phyloP scores from a whole-genome alignment of 163 green algal species.

The Chlamydomonas reinhardtii region DNA sequence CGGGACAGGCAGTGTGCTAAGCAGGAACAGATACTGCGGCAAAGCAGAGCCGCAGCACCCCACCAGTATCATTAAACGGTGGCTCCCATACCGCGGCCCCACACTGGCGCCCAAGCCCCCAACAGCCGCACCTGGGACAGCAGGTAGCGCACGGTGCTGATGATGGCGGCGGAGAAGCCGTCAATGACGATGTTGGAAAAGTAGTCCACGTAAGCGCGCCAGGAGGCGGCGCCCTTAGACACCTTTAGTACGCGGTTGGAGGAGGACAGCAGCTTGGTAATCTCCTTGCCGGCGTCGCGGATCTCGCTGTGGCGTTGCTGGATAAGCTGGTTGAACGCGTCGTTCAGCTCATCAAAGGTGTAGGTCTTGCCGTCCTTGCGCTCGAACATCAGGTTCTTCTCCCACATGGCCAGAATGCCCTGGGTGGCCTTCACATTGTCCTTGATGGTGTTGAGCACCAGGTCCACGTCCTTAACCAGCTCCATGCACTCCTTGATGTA shows the following conservation, averaged over 20 bases:
- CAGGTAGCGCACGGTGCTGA: slow-evolving; percentile 77
- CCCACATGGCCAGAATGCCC: slow-evolving; percentile 67
- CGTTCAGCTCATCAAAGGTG: slow-evolving; percentile 81
- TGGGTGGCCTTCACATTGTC: slow-evolving; percentile 77
- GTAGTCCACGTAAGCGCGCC: slow-evolving; percentile 89
- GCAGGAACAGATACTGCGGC: too few relatives aligned
- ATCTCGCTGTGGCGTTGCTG: slow-evolving; percentile 70
- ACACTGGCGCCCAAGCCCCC: too few relatives aligned
- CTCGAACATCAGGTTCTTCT: slow-evolving; percentile 88
- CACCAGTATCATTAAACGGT: too few relatives aligned
- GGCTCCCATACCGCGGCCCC: too few relatives aligned
- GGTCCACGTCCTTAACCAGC: slow-evolving; percentile 80
- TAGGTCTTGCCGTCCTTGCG: slow-evolving; percentile 88
- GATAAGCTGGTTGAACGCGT: slow-evolving; percentile 75
- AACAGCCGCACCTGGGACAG: slow-evolving; percentile 54
- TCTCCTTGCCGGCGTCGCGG: slow-evolving; percentile 85
- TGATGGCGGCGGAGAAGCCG: slow-evolving; percentile 82
- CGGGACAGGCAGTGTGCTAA: neutral
- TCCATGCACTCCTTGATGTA: slow-evolving; percentile 82
- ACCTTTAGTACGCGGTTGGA: slow-evolving; percentile 84
- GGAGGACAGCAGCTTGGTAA: slow-evolving; percentile 86
- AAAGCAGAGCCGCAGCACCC: too few relatives aligned
- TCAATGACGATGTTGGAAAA: slow-evolving; percentile 87
- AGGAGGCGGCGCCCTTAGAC: slow-evolving; percentile 70
- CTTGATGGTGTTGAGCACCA: slow-evolving; percentile 84